Evolutionary conservation across 768 basidiomycete species (phyloP).

Genomic region (Lactarius akahatsu): DNA sequence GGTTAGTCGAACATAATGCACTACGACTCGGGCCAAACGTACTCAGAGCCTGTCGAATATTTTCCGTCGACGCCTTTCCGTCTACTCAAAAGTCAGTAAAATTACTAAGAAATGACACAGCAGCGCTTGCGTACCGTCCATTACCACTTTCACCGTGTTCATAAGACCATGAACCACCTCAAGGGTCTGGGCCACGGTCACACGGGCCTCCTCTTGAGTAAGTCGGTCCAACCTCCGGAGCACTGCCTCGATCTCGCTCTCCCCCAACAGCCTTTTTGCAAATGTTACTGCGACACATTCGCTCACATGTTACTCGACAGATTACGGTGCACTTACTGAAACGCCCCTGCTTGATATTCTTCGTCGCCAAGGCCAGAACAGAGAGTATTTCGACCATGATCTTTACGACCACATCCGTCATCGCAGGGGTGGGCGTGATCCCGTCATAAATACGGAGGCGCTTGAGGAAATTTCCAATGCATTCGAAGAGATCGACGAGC

Average conservation of each 20-base stretch:
- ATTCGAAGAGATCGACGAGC: conserved; percentile 17
- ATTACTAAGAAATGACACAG: not conserved
- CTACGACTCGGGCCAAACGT: not conserved
- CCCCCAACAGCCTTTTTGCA: conserved; percentile 3
- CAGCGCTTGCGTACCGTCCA: conserved; percentile 1
- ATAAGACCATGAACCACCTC: conserved; percentile 14
- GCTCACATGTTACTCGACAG: not conserved
- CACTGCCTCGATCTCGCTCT: conserved; percentile 8
- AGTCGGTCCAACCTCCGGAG: conserved; percentile 17
- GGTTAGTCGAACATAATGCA: not conserved
- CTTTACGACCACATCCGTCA: conserved; percentile 12
- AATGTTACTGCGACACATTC: conserved; percentile 4
- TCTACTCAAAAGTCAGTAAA: not conserved
- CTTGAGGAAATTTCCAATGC: conserved; percentile 4
- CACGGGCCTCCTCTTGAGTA: conserved; percentile 10
- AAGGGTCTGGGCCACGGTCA: conserved; percentile 12
- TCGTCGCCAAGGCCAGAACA: conserved; percentile 17
- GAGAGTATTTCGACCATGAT: conserved; percentile 15
- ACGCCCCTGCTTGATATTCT: conserved; percentile 12
- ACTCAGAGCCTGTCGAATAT: not conserved
- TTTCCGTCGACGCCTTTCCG: not conserved
- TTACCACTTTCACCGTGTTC: conserved; percentile 14
- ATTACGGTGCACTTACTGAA: not conserved
- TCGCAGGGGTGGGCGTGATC: not conserved
- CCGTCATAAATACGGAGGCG: conserved; percentile 10